phyloP scores from a whole-genome alignment of 306 rosid species.

The Quercus bicolor region DNA sequence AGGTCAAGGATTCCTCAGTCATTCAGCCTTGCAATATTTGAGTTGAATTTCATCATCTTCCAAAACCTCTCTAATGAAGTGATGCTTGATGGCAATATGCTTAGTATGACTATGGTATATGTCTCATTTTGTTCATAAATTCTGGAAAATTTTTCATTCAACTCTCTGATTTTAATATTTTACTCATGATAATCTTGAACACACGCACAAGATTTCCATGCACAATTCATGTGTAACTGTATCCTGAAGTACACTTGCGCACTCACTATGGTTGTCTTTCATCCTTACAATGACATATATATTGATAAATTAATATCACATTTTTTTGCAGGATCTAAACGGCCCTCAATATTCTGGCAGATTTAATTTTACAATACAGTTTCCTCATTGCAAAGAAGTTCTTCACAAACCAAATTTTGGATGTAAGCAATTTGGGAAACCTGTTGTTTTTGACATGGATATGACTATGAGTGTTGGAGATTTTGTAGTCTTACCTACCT shows the following conservation, averaged over 20 bases:
- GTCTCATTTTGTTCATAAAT: background rate
- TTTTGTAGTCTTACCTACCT: conserved; percentile 69
- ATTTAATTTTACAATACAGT: conserved; percentile 70
- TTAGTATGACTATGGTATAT: no score
- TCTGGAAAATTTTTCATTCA: background rate
- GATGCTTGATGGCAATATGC: no score
- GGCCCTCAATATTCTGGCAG: conserved; percentile 50
- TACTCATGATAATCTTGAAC: no score
- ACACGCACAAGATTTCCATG: no score
- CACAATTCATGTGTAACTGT: no score
- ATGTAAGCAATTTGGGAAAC: conserved; percentile 52
- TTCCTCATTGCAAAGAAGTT: conserved; percentile 67
- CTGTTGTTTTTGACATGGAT: conserved; percentile 87
- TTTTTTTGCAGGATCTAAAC: conserved; percentile 32
- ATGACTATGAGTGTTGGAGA: conserved; percentile 79
- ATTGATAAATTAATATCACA: background rate
- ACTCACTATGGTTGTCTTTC: no score
- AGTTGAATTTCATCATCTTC: no score
- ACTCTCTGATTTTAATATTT: no score
- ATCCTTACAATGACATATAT: conserved; percentile 7
- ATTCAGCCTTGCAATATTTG: no score
- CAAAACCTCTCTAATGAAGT: no score
- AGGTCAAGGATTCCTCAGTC: no score
- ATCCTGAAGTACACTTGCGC: no score
- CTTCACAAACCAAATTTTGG: conserved; percentile 55